These are phyloP conservation scores for Magnaporthiopsis poae DNA, from an alignment of 2,329 filamentous ascomycete species.

Conservation along the genomic window DNA sequence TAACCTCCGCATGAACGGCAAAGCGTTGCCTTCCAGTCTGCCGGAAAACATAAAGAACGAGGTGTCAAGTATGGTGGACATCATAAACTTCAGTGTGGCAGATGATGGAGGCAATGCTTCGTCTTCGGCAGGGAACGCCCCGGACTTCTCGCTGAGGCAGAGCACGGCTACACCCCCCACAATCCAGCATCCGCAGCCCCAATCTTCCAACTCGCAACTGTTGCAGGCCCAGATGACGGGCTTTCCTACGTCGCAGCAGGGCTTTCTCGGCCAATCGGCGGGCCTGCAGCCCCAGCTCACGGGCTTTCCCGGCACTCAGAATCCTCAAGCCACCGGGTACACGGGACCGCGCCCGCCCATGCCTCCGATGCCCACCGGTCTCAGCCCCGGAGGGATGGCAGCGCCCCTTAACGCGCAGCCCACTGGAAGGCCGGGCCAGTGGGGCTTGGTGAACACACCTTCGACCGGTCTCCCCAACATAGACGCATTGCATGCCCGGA, in stretches of 20 bases:
- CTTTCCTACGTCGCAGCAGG: conserved; percentile 48
- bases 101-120: conserved; percentile 49
- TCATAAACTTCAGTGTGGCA: conserved; percentile 86
- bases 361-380: conserved; percentile 63
- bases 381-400: conserved; percentile 55
- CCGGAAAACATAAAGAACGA: conserved; percentile 89
- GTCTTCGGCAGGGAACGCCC: conserved; percentile 44
- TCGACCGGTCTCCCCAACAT: conserved; percentile 85
- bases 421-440: conserved; percentile 85
- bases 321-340: conserved; percentile 70
- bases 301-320: conserved; percentile 56
- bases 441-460: conserved; percentile 95
- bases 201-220: conserved; percentile 60
- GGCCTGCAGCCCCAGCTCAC: conserved; percentile 59
- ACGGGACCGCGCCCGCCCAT: conserved; percentile 73
- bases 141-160: conserved; percentile 53
- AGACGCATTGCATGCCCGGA: conserved; percentile 78
- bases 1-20: conserved; percentile 83
- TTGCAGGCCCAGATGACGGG: conserved; percentile 60
- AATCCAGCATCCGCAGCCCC: conserved; percentile 62
- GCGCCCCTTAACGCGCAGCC: conserved; percentile 79
- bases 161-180: conserved; percentile 40
- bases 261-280: conserved; percentile 47
- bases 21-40: conserved; percentile 61
- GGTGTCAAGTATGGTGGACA: conserved; percentile 98